Evolutionary conservation across 257 asterid genomes (phyloP).

Genomic region (Ligustrum vulgare): DNA sequence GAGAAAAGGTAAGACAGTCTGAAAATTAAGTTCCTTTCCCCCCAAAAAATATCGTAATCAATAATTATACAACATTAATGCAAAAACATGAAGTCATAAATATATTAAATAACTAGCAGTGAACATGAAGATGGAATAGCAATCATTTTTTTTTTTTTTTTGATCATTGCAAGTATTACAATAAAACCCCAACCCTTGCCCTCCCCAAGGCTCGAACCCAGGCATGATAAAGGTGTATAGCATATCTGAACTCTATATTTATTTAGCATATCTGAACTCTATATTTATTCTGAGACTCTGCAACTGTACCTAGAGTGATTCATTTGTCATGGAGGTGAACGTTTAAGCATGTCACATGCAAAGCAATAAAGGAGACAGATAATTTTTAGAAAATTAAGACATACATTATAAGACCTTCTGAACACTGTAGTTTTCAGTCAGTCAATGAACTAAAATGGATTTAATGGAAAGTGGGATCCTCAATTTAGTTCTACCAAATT

Average conservation of each 20-base stretch:
- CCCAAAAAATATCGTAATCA: background rate
- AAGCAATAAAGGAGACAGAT: background rate
- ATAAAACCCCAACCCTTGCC: too few species aligned
- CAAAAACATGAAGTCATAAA: background rate
- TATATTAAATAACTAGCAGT: background rate
- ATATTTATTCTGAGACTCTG: constrained; percentile 1
- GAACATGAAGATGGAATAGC: background rate
- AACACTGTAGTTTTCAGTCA: background rate
- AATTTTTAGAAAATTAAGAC: background rate
- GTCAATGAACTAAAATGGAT: background rate
- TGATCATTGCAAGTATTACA: too few species aligned
- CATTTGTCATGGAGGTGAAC: background rate
- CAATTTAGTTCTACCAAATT: background rate
- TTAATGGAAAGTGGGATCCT: background rate
- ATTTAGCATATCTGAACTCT: background rate
- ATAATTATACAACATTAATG: background rate
- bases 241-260: too few species aligned
- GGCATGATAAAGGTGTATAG: too few species aligned
- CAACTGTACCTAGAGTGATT: background rate
- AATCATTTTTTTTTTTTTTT: too few species aligned
- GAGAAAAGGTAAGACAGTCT: background rate
- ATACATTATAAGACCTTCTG: background rate
- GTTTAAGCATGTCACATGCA: background rate
- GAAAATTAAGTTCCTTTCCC: background rate
- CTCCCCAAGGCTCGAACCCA: too few species aligned